Evolutionary conservation across 805 yeast genomes (phyloP).

Genomic region (Kodamaea restingae): DNA sequence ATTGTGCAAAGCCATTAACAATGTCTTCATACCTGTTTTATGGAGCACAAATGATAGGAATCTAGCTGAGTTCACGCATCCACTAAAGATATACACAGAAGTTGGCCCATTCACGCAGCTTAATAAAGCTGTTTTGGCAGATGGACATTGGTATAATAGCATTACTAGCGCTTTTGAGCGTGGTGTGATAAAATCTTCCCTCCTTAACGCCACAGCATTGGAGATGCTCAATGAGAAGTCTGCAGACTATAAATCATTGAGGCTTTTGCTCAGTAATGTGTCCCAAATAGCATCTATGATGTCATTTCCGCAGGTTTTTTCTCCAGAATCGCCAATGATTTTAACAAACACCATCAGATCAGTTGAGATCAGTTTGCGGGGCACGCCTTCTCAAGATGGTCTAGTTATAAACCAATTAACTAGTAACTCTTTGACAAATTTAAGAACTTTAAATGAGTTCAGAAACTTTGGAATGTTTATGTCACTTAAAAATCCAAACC

Average conservation of each 20-base stretch:
- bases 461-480: conserved; percentile 31
- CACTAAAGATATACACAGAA: background rate
- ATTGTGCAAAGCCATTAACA: conserved; percentile 81
- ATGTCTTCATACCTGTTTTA: conserved; percentile 74
- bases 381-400: conserved; percentile 39
- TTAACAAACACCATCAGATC: conserved; percentile 59
- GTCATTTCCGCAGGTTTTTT: conserved; percentile 36
- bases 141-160: conserved; percentile 22
- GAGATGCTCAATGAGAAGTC: conserved; percentile 26
- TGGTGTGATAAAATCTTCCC: conserved; percentile 23
- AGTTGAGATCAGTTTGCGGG: conserved; percentile 63
- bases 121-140: conserved; percentile 12
- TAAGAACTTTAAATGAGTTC: conserved; percentile 47
- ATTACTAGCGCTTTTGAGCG: conserved; percentile 18
- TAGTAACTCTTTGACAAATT: conserved; percentile 54
- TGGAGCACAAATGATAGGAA: conserved; percentile 48
- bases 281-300: conserved; percentile 31
- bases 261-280: conserved; percentile 30
- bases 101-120: background rate
- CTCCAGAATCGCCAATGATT: conserved; percentile 32
- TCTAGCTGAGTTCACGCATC: conserved; percentile 10
- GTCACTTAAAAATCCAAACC: conserved; percentile 26
- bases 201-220: conserved; percentile 22
- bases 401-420: conserved; percentile 55
- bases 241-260: conserved; percentile 25